Conservation (phyloP, 805 yeast species). For the Saccharomyces kudriavzevii region DNA sequence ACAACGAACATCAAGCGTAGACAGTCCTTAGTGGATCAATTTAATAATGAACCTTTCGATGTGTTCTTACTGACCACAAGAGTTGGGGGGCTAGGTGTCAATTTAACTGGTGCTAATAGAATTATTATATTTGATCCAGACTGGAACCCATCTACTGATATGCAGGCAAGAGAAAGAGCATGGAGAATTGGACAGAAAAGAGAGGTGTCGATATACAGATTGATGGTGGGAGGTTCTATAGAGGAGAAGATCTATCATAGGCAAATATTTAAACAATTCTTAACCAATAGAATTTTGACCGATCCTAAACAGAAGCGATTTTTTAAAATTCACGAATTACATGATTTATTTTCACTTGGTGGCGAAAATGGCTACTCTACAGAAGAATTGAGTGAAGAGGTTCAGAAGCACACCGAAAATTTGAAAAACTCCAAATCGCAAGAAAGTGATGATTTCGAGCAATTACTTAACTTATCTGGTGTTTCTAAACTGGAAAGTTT, state of each 20-base stretch:
- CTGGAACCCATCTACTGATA: slow-evolving; percentile 97
- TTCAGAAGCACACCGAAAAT: slow-evolving; percentile 50
- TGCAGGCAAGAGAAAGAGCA: slow-evolving; percentile 94
- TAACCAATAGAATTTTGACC: slow-evolving; percentile 86
- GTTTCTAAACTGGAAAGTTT: slow-evolving; percentile 64
- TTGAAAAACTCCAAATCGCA: slow-evolving; percentile 29
- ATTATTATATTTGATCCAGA: slow-evolving; percentile 95
- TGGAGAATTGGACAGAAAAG: slow-evolving; percentile 95
- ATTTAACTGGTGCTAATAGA: slow-evolving; percentile 88
- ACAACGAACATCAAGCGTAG: slow-evolving; percentile 71
- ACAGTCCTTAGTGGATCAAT: slow-evolving; percentile 72
- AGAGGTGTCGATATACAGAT: slow-evolving; percentile 81
- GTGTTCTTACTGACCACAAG: slow-evolving; percentile 83
- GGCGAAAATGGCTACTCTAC: slow-evolving; percentile 43
- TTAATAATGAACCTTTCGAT: slow-evolving; percentile 53
- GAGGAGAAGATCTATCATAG: slow-evolving; percentile 96
- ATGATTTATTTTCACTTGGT: slow-evolving; percentile 80
- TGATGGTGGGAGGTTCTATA: slow-evolving; percentile 90
- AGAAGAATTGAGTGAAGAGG: slow-evolving; percentile 38
- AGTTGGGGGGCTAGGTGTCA: slow-evolving; percentile 94
- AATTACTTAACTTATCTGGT: slow-evolving; percentile 59
- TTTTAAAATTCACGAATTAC: slow-evolving; percentile 85
- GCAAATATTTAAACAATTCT: slow-evolving; percentile 89
- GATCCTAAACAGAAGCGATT: slow-evolving; percentile 93
- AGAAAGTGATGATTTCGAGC: slow-evolving; percentile 57